These are phyloP conservation scores for Paragyromitra xinjiangensis DNA, from an alignment of 495 filamentous ascomycete genomes.

Conservation along the genomic window DNA sequence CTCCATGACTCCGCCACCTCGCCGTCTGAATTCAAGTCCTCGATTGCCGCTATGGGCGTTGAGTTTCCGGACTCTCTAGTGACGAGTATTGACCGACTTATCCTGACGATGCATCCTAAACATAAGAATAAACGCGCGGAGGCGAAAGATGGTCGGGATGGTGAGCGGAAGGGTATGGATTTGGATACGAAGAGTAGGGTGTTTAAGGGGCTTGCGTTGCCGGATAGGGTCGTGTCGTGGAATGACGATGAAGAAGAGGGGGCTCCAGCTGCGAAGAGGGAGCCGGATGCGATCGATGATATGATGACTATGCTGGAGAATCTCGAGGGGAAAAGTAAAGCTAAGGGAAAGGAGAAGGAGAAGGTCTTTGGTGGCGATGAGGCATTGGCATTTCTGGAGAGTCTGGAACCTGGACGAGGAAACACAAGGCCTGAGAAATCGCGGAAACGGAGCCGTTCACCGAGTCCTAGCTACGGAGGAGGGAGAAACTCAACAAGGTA, in stretches of 20 bases:
- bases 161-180: constrained; percentile 59
- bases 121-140: constrained; percentile 59
- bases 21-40: constrained; percentile 72
- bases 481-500: constrained; percentile 54
- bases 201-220: constrained; percentile 88
- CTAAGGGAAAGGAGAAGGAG: constrained; percentile 53
- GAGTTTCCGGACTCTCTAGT: constrained; percentile 90
- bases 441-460: constrained; percentile 53
- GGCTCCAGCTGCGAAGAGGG: background rate
- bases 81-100: constrained; percentile 87
- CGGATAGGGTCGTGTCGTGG: constrained; percentile 76
- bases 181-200: constrained; percentile 74
- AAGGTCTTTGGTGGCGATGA: constrained; percentile 33
- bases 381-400: constrained; percentile 54
- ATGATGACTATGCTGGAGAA: constrained; percentile 90
- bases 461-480: constrained; percentile 54
- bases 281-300: constrained; percentile 80
- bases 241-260: constrained; percentile 63
- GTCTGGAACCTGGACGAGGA: constrained; percentile 45
- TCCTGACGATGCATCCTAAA: constrained; percentile 89
- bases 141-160: constrained; percentile 61
- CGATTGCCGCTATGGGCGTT: constrained; percentile 76
- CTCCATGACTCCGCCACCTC: constrained; percentile 79
- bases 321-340: constrained; percentile 74
- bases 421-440: constrained; percentile 24